phyloP scores from a whole-genome alignment of 202 grass and related monocot genomes.

The Bolboschoenoplectus hybrid region DNA sequence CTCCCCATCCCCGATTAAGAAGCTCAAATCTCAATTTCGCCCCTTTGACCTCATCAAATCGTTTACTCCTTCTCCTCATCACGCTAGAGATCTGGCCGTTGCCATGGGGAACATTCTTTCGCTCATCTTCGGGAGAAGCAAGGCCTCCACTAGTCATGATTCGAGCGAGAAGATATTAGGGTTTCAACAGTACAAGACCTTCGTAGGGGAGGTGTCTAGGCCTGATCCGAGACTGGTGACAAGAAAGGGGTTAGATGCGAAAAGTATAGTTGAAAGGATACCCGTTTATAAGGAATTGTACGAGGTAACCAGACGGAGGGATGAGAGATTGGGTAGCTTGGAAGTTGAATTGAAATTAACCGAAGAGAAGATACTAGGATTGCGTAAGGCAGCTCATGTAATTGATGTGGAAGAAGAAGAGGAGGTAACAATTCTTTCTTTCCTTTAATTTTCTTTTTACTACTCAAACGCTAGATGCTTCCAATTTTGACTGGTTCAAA shows the following conservation, averaged over 20 bases:
- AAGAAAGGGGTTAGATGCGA: constrained; percentile 36
- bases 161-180: constrained; percentile 7
- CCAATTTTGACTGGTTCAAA: neutral
- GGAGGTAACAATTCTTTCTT: constrained; percentile 1
- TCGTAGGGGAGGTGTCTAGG: constrained; percentile 15
- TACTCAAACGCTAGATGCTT: neutral
- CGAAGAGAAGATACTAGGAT: constrained; percentile 37
- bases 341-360: neutral
- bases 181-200: constrained; percentile 16
- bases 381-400: constrained; percentile 35
- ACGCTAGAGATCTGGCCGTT: constrained; percentile 28
- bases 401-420: constrained; percentile 38
- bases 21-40: constrained; percentile 35
- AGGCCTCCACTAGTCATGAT: constrained; percentile 25
- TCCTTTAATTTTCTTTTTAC: neutral
- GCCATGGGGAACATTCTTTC: constrained; percentile 48
- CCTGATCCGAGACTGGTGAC: constrained; percentile 19
- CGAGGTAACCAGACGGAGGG: neutral
- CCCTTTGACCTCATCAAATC: constrained; percentile 44
- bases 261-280: constrained; percentile 28
- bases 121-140: neutral
- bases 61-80: constrained; percentile 9
- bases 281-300: constrained; percentile 32
- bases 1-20: neutral
- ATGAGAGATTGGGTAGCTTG: constrained; percentile 44